A percentile compares a stretch with the other conserved stretches of the same genome.
Evolutionary conservation across 257 asterid genomes (phyloP).

Genomic region (Ligustrum vulgare): DNA sequence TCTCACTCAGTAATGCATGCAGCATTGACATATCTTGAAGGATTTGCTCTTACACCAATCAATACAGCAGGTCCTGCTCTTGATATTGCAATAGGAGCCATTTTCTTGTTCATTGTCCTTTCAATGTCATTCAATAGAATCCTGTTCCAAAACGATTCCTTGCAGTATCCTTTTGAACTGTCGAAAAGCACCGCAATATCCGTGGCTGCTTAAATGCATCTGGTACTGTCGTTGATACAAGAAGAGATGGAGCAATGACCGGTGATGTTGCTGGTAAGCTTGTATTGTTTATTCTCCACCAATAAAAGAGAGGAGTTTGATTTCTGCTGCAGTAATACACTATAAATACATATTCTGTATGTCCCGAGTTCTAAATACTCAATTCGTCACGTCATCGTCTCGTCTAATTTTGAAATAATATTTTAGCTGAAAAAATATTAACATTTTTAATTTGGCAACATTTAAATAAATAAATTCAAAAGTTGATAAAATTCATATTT

Average conservation of each 20-base stretch:
- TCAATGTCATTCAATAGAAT: too few relatives aligned
- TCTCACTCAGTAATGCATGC: slow-evolving; percentile 36
- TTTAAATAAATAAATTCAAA: too few relatives aligned
- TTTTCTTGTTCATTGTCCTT: slow-evolving; percentile 48
- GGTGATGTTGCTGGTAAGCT: slow-evolving; percentile 55
- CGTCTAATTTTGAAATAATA: too few relatives aligned
- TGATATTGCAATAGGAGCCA: slow-evolving; percentile 29
- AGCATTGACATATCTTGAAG: slow-evolving; percentile 54
- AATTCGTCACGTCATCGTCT: too few relatives aligned
- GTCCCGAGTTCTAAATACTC: too few relatives aligned
- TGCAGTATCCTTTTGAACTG: background rate
- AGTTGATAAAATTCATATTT: too few relatives aligned
- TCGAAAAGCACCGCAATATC: slow-evolving; percentile 51
- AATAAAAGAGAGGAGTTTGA: slow-evolving; percentile 25
- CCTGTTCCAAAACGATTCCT: slow-evolving; percentile 36
- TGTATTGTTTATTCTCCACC: slow-evolving; percentile 65
- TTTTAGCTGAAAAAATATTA: too few relatives aligned
- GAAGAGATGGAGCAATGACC: slow-evolving; percentile 63
- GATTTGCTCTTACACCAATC: slow-evolving; percentile 53
- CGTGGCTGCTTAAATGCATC: slow-evolving; percentile 81
- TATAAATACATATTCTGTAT: background rate
- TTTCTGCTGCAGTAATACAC: slow-evolving; percentile 31
- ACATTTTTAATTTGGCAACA: too few relatives aligned
- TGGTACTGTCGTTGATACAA: slow-evolving; percentile 57
- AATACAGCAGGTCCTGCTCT: slow-evolving; percentile 54